A percentile compares a stretch with the other conserved stretches of the same genome.
phyloP scores from a whole-genome alignment of 164 flowering plant genomes.

The Magnolia sinica region DNA sequence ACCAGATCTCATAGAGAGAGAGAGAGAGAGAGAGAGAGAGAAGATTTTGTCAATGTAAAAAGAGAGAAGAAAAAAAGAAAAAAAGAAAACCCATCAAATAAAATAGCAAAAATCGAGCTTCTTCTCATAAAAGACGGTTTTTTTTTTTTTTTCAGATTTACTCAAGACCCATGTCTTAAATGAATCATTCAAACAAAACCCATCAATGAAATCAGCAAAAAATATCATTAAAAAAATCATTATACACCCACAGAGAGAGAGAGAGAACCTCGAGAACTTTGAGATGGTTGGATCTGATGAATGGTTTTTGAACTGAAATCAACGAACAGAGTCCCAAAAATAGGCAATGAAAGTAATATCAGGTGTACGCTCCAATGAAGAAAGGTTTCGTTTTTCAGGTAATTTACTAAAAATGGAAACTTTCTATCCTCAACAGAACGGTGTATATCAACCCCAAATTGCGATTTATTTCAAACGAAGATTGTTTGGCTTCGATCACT shows the following conservation, averaged over 20 bases:
- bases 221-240: neutral
- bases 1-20: neutral
- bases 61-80: neutral
- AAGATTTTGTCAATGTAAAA: too few species aligned
- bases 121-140: neutral
- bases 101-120: neutral
- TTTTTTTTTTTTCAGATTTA: neutral
- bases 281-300: slow-evolving; percentile 18
- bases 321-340: neutral
- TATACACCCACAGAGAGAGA: neutral
- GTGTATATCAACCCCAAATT: neutral
- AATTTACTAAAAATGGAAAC: slow-evolving; percentile 5
- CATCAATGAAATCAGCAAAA: neutral
- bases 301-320: neutral
- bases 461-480: neutral
- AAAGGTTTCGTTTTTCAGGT: neutral
- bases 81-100: neutral
- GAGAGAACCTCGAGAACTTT: neutral
- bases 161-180: slow-evolving; percentile 7
- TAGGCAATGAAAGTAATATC: neutral
- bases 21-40: neutral
- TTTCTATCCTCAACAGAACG: neutral
- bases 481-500: neutral
- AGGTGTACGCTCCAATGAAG: neutral
- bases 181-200: neutral